Conservation (phyloP, 805 yeast species). For the Ogataea chonburiensis region DNA sequence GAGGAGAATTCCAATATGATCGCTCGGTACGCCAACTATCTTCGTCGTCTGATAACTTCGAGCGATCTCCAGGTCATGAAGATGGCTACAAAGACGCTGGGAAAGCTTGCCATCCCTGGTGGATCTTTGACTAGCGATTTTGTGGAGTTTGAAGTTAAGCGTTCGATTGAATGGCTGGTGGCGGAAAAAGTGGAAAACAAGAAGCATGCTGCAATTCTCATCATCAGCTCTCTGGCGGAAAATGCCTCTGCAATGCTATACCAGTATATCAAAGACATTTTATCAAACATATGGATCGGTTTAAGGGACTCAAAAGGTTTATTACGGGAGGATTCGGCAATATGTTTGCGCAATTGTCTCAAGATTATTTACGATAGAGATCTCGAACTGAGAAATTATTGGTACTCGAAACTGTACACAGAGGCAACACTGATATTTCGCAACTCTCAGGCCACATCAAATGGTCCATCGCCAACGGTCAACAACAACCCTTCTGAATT, state of each 20-base stretch:
- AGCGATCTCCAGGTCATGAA: constrained; percentile 83
- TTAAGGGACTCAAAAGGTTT: constrained; percentile 73
- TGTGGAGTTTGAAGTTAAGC: constrained; percentile 87
- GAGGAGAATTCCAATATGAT: constrained; percentile 87
- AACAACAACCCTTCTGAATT: constrained; percentile 50
- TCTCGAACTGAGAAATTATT: constrained; percentile 59
- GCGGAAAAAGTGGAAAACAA: constrained; percentile 83
- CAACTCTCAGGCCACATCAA: constrained; percentile 13
- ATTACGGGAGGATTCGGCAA: constrained; percentile 82
- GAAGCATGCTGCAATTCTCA: constrained; percentile 86
- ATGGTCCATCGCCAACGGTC: constrained; percentile 6
- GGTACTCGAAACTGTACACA: constrained; percentile 62
- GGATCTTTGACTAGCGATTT: constrained; percentile 88
- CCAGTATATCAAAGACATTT: constrained; percentile 71
- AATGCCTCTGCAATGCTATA: constrained; percentile 84
- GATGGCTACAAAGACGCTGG: constrained; percentile 82
- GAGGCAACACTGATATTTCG: constrained; percentile 35
- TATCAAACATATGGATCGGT: constrained; percentile 86
- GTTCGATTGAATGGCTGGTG: constrained; percentile 88
- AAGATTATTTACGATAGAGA: constrained; percentile 80
- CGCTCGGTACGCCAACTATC: constrained; percentile 86
- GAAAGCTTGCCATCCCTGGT: constrained; percentile 85
- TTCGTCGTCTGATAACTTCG: constrained; percentile 75
- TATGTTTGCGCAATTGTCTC: constrained; percentile 73
- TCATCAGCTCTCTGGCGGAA: constrained; percentile 78